Conservation (phyloP, 208 protist species). For the Naegleria lovaniensis region DNA sequence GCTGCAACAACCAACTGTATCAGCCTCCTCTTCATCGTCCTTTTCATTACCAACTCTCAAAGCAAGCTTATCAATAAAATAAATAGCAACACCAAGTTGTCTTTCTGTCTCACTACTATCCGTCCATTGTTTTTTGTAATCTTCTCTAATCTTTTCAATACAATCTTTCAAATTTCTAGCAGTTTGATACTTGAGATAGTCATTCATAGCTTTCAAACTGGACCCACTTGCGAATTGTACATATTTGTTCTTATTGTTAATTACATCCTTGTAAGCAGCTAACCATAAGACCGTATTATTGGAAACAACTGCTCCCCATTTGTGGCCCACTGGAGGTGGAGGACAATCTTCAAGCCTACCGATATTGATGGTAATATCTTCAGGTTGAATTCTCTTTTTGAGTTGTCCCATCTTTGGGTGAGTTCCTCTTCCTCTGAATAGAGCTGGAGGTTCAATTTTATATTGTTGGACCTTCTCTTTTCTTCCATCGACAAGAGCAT, state of each 20-base stretch:
- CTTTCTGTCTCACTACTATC: slow-evolving; percentile 50
- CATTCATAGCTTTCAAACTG: slow-evolving; percentile 87
- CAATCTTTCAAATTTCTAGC: slow-evolving; percentile 85
- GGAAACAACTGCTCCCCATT: slow-evolving; percentile 84
- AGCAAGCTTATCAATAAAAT: slow-evolving; percentile 96
- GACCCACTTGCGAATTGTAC: slow-evolving; percentile 89
- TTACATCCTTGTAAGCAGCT: slow-evolving; percentile 90
- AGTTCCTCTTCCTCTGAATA: slow-evolving; percentile 95
- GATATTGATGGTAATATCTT: slow-evolving; percentile 97
- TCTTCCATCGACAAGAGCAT: slow-evolving; percentile 81
- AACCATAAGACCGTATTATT: slow-evolving; percentile 95
- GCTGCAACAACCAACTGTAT: slow-evolving; percentile 97
- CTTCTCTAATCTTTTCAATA: slow-evolving; percentile 82
- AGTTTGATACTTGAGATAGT: slow-evolving; percentile 96
- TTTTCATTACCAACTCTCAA: slow-evolving; percentile 99
- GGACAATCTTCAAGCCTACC: slow-evolving; percentile 56
- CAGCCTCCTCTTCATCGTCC: slow-evolving; percentile 82
- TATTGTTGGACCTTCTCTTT: slow-evolving; percentile 94
- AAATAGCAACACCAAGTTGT: slow-evolving; percentile 92
- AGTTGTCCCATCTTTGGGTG: slow-evolving; percentile 90
- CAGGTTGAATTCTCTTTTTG: slow-evolving; percentile 86
- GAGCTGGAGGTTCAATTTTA: slow-evolving; percentile 91
- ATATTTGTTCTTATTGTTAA: slow-evolving; percentile 88
- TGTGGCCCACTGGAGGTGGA: slow-evolving; percentile 79
- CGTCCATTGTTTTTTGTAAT: slow-evolving; percentile 80